Conservation (phyloP, 176 grass and related monocot genomes). For the barley (Hordeum vulgare) region MorexV3_pseudomolecules_assembly NC_058521.1:582545104-582545603, state of each 20-base stretch:
- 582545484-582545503: conserved; percentile 43
- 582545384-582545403: conserved; percentile 62
- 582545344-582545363: conserved; percentile 54
- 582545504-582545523: conserved; percentile 44
- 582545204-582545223: conserved; percentile 82
- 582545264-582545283: conserved; percentile 75
- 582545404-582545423: conserved; percentile 57
- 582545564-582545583: conserved; percentile 51
- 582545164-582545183: conserved; percentile 5
- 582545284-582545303: conserved; percentile 64
- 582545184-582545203: conserved; percentile 53
- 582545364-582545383: conserved; percentile 60
- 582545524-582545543: conserved; percentile 59
- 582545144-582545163: not conserved
- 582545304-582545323: conserved; percentile 64
- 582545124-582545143: not conserved
- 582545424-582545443: conserved; percentile 81
- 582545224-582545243: conserved; percentile 70
- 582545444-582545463: conserved; percentile 73
- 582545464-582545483: conserved; percentile 29
- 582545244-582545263: conserved; percentile 66
- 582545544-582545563: conserved; percentile 72
- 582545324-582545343: conserved; percentile 73
- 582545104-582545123: conserved; percentile 12
- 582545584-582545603: conserved; percentile 65